Conservation (phyloP, 306 rosid genomes). For the Castanea sativa region DNA sequence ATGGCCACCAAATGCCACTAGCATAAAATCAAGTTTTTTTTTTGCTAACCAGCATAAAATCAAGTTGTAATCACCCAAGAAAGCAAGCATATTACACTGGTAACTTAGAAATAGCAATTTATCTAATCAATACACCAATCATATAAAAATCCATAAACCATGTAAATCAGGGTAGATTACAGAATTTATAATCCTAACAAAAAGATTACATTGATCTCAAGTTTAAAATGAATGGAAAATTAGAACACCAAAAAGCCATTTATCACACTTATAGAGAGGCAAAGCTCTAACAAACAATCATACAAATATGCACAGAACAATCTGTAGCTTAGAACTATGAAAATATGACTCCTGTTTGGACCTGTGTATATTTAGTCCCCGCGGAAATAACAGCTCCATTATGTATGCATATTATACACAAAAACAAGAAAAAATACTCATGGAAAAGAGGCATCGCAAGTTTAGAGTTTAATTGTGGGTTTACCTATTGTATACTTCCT, state of each 20-base stretch:
- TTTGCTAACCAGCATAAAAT: not conserved
- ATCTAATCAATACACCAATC: not conserved
- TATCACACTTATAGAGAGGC: not conserved
- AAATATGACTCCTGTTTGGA: not conserved
- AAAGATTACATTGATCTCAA: not conserved
- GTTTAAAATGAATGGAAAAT: not conserved
- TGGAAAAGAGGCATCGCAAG: not conserved
- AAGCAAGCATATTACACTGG: conserved; percentile 5
- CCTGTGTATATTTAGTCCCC: not conserved
- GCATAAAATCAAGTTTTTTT: not conserved
- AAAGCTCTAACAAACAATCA: not conserved
- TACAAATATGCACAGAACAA: not conserved
- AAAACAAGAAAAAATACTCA: not conserved
- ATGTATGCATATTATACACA: not conserved
- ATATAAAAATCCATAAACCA: not conserved
- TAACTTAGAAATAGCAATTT: not conserved
- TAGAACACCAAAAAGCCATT: not conserved
- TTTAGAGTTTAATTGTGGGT: no score
- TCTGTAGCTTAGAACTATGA: not conserved
- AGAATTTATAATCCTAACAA: not conserved
- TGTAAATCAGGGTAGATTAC: not conserved
- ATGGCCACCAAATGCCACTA: not conserved
- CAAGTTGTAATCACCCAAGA: not conserved
- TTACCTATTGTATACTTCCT: no score
- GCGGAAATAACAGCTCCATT: not conserved